These are phyloP conservation scores for Saposhnikovia divaricata DNA, from an alignment of 129 eudicot genomes.

Conservation along the genomic window DNA sequence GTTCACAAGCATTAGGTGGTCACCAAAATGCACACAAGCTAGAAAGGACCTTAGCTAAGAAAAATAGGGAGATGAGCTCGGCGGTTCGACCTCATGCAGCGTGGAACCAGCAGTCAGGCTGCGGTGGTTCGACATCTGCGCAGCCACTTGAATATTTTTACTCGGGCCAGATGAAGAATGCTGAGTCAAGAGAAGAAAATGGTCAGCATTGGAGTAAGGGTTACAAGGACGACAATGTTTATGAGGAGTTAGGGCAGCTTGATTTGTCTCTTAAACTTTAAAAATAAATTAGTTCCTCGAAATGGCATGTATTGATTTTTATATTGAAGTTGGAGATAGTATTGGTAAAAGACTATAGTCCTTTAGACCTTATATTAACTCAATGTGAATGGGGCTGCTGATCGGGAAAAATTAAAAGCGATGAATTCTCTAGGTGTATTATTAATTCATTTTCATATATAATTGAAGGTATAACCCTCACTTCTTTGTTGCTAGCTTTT, in stretches of 20 bases:
- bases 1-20: constrained; percentile 96
- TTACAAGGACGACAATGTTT: constrained; percentile 21
- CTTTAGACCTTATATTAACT: background rate
- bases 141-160: constrained; percentile 12
- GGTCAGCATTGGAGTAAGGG: constrained; percentile 13
- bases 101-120: constrained; percentile 17
- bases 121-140: constrained; percentile 9
- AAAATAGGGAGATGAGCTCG: constrained; percentile 50
- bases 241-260: constrained; percentile 51
- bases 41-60: constrained; percentile 80
- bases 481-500: no score
- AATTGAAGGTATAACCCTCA: no score
- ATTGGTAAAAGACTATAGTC: background rate
- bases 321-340: background rate
- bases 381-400: background rate
- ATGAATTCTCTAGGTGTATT: background rate
- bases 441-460: no score
- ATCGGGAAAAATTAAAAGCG: no score
- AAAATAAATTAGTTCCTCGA: background rate
- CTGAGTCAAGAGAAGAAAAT: constrained; percentile 1
- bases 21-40: constrained; percentile 93
- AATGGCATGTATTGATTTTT: background rate
- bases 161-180: constrained; percentile 1
- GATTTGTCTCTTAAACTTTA: constrained; percentile 81
- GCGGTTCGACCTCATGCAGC: constrained; percentile 20